Base-by-base conservation (phyloP, 2,329 filamentous ascomycete species). In the Curvularia verruculosa region DNA sequence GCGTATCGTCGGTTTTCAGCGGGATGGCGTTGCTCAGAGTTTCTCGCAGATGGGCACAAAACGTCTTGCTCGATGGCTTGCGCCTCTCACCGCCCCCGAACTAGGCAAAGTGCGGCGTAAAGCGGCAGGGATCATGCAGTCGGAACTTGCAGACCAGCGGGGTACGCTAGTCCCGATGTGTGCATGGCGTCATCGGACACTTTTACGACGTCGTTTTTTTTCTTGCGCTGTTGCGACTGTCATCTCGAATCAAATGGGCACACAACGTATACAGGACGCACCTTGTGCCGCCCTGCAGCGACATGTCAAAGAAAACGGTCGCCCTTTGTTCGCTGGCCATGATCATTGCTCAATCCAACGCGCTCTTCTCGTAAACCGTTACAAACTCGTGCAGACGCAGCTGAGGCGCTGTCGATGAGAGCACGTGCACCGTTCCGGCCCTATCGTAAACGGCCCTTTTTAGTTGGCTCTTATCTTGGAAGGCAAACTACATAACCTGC, bases 381-480 rank as follows among this genome's bases (percentile, higher is more conserved):
- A 31, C 28, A 29, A 10, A 10, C 39, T 24, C 15, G 44, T 29
- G 52, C 52, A 21, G 24, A 47, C 52, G 8, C 39, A 37, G n/a
- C 23, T 29, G 36, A 28, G 47, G 31, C 40, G 40, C 13, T 12
- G 47, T 23, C 47, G 54, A 19, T 24, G 29, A 43, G 36, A 28
- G 67, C 64, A 69, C 65, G 67, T 68, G 66, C 67, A 59, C 24
- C 36, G 45, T 41, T 49, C 63, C 60, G 65, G 58, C 49, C 60
- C 52, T 65, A 59, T 64, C 68, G 64, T 61, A 66, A 52, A 67
- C 54, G 49, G 56, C 50, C 64, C 69, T 54, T 63, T 51, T 64
- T 59, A 54, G 65, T 57, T n/a, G 53, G 49, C 56, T 51, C 69
- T 70, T 68, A 64, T 71, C 68, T 43, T 58, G 68, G 70, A 70